These are phyloP conservation scores for Amorphotheca resinae DNA, from an alignment of 495 filamentous ascomycete genomes.

Conservation along the genomic window DNA sequence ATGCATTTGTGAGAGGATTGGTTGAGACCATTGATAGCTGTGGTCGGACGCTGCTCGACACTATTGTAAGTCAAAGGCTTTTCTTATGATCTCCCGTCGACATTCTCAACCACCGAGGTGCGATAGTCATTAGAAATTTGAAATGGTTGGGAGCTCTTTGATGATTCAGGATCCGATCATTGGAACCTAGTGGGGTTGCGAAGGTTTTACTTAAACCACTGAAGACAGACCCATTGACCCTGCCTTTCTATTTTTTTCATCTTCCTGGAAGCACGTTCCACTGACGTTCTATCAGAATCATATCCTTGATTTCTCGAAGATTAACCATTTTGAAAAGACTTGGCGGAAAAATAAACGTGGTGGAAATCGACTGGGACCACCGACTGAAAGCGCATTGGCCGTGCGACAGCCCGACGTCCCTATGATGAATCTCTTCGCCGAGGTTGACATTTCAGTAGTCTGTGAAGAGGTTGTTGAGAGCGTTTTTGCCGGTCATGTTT, in stretches of 20 bases:
- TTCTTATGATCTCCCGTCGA: background rate
- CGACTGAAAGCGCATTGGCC: background rate
- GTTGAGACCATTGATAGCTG: conserved; percentile 59
- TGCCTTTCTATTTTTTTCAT: background rate
- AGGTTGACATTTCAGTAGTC: conserved; percentile 32
- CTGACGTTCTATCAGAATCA: conserved; percentile 35
- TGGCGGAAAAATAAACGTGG: conserved; percentile 16
- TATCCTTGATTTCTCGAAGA: conserved; percentile 53
- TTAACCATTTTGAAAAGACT: conserved; percentile 24
- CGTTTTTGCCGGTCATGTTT: conserved; percentile 38
- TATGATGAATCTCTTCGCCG: conserved; percentile 23
- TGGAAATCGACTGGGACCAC: background rate
- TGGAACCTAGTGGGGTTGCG: background rate
- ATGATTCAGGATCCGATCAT: background rate
- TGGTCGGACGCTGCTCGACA: conserved; percentile 64
- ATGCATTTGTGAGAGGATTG: conserved; percentile 9
- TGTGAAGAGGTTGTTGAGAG: conserved; percentile 44
- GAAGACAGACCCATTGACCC: too few relatives aligned
- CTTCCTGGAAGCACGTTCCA: background rate
- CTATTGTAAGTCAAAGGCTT: conserved; percentile 36
- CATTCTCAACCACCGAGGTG: too few relatives aligned
- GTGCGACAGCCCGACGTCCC: conserved; percentile 10
- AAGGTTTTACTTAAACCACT: background rate
- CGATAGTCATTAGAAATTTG: background rate
- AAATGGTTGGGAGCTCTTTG: background rate